Evolutionary conservation across 768 basidiomycete species (phyloP), one percentile per base, ranked within the genome.

Genomic region (Holtermannia corniformis): DNA sequence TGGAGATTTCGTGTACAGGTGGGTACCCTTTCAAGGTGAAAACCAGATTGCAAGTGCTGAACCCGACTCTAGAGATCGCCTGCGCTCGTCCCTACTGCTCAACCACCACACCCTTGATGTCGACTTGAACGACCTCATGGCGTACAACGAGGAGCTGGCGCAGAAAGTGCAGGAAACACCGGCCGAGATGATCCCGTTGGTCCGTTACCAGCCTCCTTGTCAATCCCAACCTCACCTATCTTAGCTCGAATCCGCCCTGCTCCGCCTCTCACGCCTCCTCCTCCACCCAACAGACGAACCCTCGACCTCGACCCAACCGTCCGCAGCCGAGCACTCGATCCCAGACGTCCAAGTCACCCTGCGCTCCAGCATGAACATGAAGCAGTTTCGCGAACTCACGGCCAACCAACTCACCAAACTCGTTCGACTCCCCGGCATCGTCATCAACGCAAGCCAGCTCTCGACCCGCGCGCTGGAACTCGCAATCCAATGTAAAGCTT

Each of bases 351-450:
- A 97, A 75, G 78, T 96, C 49, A 88, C 84, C 40, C 77, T 96
- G 32, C 82, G 80, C 64, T 90, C 89, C n/a, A 87, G 86, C 4
- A 80, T 93, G 60, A 93, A 93, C 73, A 78, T 97, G 75, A 81
- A 87, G 49, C 89, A 87, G 70, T 95, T 97, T 71, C 83, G 95
- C 41, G 90, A 91, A 41, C 81, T 99, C 41, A 87, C 86, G 76
- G 77, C 95, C 10, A 81, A 91, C 62, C 90, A 86, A 20, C 86
- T 97, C 79, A 92, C 90, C 67, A 91, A 87, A 67, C 83, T 99
- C 41, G 92, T 99, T 32, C 86, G 95, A 54, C 81, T 96, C 41
- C 95, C 95, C 1, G 95, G 95, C 26, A 99, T 99, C 63, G 91
- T 97, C 69, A 96, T 97, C 68, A 92, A 92, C 26, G 88, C 95